Evolutionary conservation across 139 green algal species (phyloP), one percentile per base, ranked within the genome.

Genomic region (Volvox reticuliferus): DNA sequence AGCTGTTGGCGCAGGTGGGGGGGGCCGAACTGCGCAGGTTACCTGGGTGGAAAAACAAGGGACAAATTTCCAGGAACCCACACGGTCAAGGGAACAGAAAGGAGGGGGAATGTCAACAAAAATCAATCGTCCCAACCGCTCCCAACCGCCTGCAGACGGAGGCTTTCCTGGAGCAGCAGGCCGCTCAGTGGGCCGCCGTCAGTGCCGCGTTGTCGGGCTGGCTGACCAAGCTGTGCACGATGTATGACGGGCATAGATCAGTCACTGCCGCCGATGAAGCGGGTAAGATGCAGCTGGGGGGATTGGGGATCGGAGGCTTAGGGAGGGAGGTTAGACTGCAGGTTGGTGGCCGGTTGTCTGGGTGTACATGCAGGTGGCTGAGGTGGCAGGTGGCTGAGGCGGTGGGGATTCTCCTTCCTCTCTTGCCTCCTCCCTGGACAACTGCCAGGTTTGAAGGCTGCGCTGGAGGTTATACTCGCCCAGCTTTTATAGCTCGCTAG

Each of bases 91-190:
- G 65, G 65, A 24, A 24, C 6, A 30, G 65, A 5, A 12, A 30
- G 65, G 9, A 55, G 5, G 65, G 21, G 65, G 21, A 24, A 73
- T 73, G 65, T 73, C 21, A 36, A 2, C 71, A n/a, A 79, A 33
- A 79, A 37, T 19, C n/a, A 79, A 79, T 19, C 6, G 68, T n/a
- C 68, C 9, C 22, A 9, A 79, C 75, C 75, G 13, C 17, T 30
- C 20, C 75, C 75, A 81, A 81, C 78, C 37, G 28, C 36, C 78
- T 24, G 32, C 78, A 91, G 37, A 80, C 85, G 26, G 68, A 86
- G 22, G 28, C 68, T 13, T 94, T 93, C 69, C 92, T 95, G 30
- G 77, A 90, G 28, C 50, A 90, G n/a, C 93, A 95, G 87, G 93
- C 92, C 28, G 85, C 36, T 32, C 79, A 91, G n/a, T 95, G 93